These are phyloP conservation scores for Poterioochromonas sp. DNA, from an alignment of 352 stramenopile genomes.

Conservation along the genomic window DNA sequence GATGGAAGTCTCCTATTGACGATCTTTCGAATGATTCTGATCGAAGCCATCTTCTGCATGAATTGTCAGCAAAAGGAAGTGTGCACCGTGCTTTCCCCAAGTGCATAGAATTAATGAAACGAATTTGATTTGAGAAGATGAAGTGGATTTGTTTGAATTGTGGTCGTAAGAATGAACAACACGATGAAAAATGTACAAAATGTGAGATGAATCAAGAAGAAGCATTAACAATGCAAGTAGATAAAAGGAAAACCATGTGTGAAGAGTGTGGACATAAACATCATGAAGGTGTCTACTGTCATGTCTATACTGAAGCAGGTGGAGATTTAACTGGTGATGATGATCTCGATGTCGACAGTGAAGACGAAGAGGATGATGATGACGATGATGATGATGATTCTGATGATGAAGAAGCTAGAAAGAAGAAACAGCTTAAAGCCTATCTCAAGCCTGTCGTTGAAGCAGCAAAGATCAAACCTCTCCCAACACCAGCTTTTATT, in stretches of 20 bases:
- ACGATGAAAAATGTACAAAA: background rate
- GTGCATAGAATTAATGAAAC: background rate
- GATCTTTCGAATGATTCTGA: too few relatives aligned
- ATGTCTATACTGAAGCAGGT: constrained; percentile 20
- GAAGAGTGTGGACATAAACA: constrained; percentile 20
- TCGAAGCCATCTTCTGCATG: too few relatives aligned
- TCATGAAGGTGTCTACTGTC: constrained; percentile 22
- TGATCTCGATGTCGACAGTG: background rate
- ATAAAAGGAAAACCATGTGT: background rate
- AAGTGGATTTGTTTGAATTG: constrained; percentile 14
- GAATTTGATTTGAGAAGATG: background rate
- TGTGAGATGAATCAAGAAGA: background rate
- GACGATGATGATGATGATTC: background rate
- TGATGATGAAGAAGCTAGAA: background rate
- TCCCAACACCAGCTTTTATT: constrained; percentile 2
- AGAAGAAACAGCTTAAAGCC: background rate
- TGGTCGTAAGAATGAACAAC: background rate
- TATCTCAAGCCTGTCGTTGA: too few relatives aligned
- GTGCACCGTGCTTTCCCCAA: background rate
- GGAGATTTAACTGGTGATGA: too few relatives aligned
- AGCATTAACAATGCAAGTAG: background rate
- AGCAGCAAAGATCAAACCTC: background rate
- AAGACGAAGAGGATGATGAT: background rate
- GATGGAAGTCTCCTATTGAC: too few relatives aligned
- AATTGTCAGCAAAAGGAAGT: too few relatives aligned